These are phyloP conservation scores for Termitomyces sp. DNA, from an alignment of 768 basidiomycete species.

Conservation along the genomic window DNA sequence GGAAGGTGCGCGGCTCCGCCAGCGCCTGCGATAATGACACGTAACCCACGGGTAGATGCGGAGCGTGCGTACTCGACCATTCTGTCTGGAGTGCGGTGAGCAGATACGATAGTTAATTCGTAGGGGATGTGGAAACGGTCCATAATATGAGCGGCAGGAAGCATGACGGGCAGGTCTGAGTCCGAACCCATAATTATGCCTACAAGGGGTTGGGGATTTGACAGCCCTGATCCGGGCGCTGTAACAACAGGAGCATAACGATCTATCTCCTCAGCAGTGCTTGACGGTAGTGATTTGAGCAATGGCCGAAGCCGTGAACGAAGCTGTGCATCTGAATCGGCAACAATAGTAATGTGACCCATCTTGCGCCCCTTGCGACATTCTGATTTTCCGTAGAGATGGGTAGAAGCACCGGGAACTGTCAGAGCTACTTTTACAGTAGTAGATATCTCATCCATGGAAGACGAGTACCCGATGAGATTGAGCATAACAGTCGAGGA, in stretches of 20 bases:
- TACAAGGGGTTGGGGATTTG: conserved; percentile 72
- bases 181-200: conserved; percentile 98
- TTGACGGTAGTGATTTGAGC: conserved; percentile 56
- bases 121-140: conserved; percentile 81
- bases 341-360: conserved; percentile 94
- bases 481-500: conserved; percentile 92
- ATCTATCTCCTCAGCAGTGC: conserved; percentile 41
- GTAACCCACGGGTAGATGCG: conserved; percentile 60
- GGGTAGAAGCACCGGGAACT: conserved; percentile 72
- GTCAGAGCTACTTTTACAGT: conserved; percentile 57
- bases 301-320: conserved; percentile 67
- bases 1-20: conserved; percentile 99
- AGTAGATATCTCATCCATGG: conserved; percentile 51
- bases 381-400: conserved; percentile 93
- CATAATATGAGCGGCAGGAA: conserved; percentile 81
- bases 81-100: conserved; percentile 89
- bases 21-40: conserved; percentile 88
- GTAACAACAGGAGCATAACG: conserved; percentile 45
- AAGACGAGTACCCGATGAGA: conserved; percentile 77
- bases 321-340: conserved; percentile 72
- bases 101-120: conserved; percentile 94
- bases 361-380: conserved; percentile 91
- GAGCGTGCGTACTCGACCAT: conserved; percentile 77
- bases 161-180: conserved; percentile 93
- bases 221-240: conserved; percentile 41